Percentiles rank a stretch among this genome's conserved stretches.
Conservation (phyloP, 768 basidiomycete species). For the Dioszegia aurantiaca region DNA sequence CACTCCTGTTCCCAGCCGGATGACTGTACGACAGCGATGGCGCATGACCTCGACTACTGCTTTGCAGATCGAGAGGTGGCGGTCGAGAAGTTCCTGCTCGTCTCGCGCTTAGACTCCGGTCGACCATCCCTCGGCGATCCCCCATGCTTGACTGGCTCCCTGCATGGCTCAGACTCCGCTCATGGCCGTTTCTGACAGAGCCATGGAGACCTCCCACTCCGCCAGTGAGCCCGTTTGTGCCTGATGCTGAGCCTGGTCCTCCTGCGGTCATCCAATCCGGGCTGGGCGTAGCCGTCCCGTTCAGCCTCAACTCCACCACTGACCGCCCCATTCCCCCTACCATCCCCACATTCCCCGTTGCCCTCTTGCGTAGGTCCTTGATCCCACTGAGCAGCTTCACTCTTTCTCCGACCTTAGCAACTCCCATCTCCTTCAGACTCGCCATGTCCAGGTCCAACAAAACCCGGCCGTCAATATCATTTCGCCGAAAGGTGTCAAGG, state of each 20-base stretch:
- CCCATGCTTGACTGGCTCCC: conserved; percentile 14
- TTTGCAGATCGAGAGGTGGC: conserved; percentile 70
- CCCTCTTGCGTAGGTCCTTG: conserved; percentile 68
- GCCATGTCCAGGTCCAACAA: conserved; percentile 85
- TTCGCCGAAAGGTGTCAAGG: conserved; percentile 63
- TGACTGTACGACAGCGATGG: conserved; percentile 20
- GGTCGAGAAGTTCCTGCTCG: conserved; percentile 60
- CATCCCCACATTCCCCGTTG: conserved; percentile 44
- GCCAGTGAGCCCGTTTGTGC: background rate
- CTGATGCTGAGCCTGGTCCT: background rate
- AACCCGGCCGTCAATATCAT: conserved; percentile 90
- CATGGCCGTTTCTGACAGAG: background rate
- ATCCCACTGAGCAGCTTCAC: conserved; percentile 82
- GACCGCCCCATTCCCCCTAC: conserved; percentile 16
- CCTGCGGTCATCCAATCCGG: conserved; percentile 3
- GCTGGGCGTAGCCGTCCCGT: conserved; percentile 33
- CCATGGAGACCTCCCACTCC: background rate
- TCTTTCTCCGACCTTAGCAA: conserved; percentile 84
- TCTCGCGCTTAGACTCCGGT: conserved; percentile 8
- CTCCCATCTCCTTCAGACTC: conserved; percentile 84
- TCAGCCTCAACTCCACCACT: conserved; percentile 31
- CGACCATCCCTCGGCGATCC: conserved; percentile 8
- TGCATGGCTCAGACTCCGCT: conserved; percentile 10
- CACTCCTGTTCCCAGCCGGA: background rate
- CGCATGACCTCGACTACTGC: conserved; percentile 52